A percentile compares a stretch with the other conserved stretches of the same genome.
Conservation (phyloP, 495 filamentous ascomycete species). For the Neurospora sp. region DNA sequence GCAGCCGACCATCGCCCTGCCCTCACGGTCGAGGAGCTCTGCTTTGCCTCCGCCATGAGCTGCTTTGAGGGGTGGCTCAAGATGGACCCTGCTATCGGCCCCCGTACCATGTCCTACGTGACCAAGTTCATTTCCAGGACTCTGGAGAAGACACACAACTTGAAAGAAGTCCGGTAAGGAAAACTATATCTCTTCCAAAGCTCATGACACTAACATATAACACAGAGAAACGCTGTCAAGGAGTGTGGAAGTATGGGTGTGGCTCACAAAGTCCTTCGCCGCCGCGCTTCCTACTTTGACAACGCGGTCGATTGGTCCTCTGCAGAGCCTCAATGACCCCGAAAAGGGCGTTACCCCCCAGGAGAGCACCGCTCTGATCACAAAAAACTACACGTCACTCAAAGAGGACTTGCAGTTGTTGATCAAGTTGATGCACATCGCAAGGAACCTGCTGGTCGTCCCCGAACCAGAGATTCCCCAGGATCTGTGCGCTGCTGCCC, state of each 20-base stretch:
- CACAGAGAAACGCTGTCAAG: constrained; percentile 44
- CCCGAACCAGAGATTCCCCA: constrained; percentile 66
- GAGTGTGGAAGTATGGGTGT: constrained; percentile 61
- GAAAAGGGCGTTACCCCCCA: constrained; percentile 45
- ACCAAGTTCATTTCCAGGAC: constrained; percentile 42
- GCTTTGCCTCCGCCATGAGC: constrained; percentile 42
- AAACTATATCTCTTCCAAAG: not conserved
- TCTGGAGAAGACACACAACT: constrained; percentile 41
- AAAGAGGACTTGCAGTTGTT: constrained; percentile 75
- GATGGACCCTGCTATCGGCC: constrained; percentile 36
- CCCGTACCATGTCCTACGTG: constrained; percentile 37
- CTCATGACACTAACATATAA: not conserved
- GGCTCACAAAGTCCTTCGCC: constrained; percentile 37
- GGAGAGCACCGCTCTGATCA: constrained; percentile 63
- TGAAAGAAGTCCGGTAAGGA: constrained; percentile 44
- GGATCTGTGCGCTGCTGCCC: constrained; percentile 69
- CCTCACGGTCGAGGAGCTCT: constrained; percentile 41
- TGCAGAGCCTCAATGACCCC: constrained; percentile 23
- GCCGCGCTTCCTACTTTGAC: constrained; percentile 28
- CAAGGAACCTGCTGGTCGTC: constrained; percentile 72
- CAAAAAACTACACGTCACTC: constrained; percentile 61
- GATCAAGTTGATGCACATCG: constrained; percentile 76
- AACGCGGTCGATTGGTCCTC: constrained; percentile 27
- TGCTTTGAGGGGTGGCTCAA: constrained; percentile 47
- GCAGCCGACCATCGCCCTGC: constrained; percentile 4